Percentiles rank a stretch among this genome's conserved stretches.
Conservation (phyloP, 1,284 basidiomycete species). For the Vanrija sp. region DNA sequence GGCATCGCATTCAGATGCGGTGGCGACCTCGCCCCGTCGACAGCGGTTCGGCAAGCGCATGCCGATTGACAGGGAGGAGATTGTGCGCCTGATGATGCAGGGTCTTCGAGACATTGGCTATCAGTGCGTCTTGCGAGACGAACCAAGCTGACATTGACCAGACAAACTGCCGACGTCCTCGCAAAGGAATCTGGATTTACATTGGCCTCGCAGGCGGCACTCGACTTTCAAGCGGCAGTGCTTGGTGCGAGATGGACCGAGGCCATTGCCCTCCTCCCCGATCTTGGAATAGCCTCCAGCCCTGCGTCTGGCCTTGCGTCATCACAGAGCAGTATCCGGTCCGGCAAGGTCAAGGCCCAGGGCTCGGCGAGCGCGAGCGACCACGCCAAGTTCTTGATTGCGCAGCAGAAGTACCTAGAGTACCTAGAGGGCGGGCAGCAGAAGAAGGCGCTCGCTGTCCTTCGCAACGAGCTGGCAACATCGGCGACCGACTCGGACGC, state of each 20-base stretch:
- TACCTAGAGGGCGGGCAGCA: constrained; percentile 78
- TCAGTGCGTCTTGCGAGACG: constrained; percentile 58
- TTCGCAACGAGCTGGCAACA: constrained; percentile 82
- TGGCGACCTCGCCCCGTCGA: neutral
- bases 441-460: constrained; percentile 75
- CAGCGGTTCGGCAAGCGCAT: constrained; percentile 31
- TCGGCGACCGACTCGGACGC: constrained; percentile 66
- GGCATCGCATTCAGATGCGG: constrained; percentile 14
- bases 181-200: constrained; percentile 89
- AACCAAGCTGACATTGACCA: constrained; percentile 40
- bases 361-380: constrained; percentile 44
- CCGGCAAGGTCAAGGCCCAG: constrained; percentile 25
- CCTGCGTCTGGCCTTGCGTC: constrained; percentile 14
- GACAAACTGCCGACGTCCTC: constrained; percentile 80
- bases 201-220: constrained; percentile 73
- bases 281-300: constrained; percentile 57
- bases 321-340: constrained; percentile 29
- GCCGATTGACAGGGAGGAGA: constrained; percentile 76
- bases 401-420: constrained; percentile 94
- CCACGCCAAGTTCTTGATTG: constrained; percentile 81
- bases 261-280: constrained; percentile 67
- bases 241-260: constrained; percentile 78
- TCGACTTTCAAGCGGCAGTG: constrained; percentile 76
- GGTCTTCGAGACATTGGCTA: constrained; percentile 90
- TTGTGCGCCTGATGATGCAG: constrained; percentile 85